These are phyloP conservation scores for Backusella circina DNA, from an alignment of 192 early-diverging fungal species.

Conservation along the genomic window DNA sequence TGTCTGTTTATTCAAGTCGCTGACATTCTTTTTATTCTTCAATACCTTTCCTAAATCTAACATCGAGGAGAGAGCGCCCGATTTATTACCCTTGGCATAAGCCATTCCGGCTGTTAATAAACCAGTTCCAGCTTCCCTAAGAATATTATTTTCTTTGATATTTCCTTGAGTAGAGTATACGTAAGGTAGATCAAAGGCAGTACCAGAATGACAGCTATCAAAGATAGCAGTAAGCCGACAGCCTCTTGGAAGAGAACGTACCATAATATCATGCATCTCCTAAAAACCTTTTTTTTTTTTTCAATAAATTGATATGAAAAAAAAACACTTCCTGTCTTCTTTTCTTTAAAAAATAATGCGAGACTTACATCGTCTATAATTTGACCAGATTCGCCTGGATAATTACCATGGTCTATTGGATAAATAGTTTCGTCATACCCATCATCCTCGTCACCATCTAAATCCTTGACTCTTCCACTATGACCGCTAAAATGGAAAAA, in stretches of 20 bases:
- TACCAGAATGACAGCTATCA: conserved; percentile 83
- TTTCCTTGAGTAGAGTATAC: conserved; percentile 68
- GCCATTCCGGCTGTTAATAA: conserved; percentile 43
- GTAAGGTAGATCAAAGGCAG: conserved; percentile 77
- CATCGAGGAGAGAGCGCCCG: conserved; percentile 37
- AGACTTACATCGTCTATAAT: conserved; percentile 64
- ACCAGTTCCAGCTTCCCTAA: conserved; percentile 41
- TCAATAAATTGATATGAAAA: neutral
- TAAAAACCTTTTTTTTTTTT: neutral
- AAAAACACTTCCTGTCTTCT: neutral
- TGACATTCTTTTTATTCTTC: conserved; percentile 31
- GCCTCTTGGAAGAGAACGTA: conserved; percentile 57
- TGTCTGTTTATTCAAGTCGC: conserved; percentile 12
- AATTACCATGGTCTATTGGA: conserved; percentile 50
- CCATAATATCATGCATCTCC: conserved; percentile 70
- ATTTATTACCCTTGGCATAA: conserved; percentile 46
- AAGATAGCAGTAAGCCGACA: conserved; percentile 78
- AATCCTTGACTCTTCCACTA: conserved; percentile 55
- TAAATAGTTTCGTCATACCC: conserved; percentile 77
- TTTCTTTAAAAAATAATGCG: neutral
- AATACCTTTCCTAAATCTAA: conserved; percentile 43
- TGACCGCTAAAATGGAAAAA: conserved; percentile 85
- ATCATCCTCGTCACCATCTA: conserved; percentile 71
- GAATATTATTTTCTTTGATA: conserved; percentile 45
- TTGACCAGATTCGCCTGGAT: conserved; percentile 52